Base-by-base conservation (phyloP, 495 filamentous ascomycete species). In the Amorphotheca resinae region DNA sequence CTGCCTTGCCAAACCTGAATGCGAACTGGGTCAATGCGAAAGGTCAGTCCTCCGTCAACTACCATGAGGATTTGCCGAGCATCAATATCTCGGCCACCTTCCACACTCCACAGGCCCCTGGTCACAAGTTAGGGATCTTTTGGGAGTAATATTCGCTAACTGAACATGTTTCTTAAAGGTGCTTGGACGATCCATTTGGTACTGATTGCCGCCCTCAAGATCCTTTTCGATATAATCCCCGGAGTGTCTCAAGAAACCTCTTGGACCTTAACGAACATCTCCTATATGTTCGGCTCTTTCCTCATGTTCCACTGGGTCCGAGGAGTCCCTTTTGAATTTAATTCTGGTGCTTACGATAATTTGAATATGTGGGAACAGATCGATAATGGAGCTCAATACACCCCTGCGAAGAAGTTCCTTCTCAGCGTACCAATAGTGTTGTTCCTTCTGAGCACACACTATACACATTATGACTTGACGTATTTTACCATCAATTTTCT, bases 341-440 rank as follows among this genome's bases (percentile, higher is more conserved):
- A 98, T 60, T 79, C 86, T n/a, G 91, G 91, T 38, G 91, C 91
- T 46, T 98, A 95, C 68, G 91, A 98, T 64, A 95, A 96, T 59
- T 73, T 96, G 51, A 96, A 95, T 66, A 95, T 98, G 88, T 98
- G 91, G 91, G 91, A 98, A 69, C 91, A 98, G 69, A 98, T 98
- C 59, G 91, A 98, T 67, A 91, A 98, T 55, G 91, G 91, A 22
- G 91, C 91, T 61, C 91, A 98, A 59, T 98, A 95, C 66, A 98
- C 91, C 4, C 91, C 91, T 9, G 78, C 91, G 43, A 98, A 98
- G 74, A 98, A 98, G 63, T 98, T 95, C 63, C 65, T 98, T 46
- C 76, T 98, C 53, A 85, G 79, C 46, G 91, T 95, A 36, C 91
- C 91, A 22, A 87, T 98, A 49, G 73, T 87, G 47, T 73, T 98